phyloP scores from a whole-genome alignment of 2,329 filamentous ascomycete species.

The Paraconiothyrium sp. region DNA sequence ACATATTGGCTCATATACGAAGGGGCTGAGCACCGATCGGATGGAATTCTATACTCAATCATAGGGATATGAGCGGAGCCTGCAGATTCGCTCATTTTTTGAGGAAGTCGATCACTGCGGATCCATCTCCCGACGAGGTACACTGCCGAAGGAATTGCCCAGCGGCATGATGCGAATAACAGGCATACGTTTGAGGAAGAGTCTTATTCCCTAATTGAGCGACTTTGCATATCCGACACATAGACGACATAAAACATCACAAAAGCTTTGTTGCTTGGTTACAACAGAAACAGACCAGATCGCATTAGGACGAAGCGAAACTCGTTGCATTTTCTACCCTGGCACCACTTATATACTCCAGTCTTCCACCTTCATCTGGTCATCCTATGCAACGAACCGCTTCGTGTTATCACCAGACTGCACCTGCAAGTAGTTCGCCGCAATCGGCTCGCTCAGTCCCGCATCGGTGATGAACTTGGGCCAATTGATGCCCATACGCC shows the following conservation, averaged over 20 bases:
- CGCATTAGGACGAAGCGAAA: background rate
- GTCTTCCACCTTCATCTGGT: background rate
- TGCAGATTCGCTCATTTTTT: background rate
- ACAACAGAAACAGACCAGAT: background rate
- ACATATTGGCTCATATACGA: conserved; percentile 19
- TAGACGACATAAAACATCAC: background rate
- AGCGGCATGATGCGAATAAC: background rate
- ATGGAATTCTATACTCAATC: background rate
- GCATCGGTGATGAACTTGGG: conserved; percentile 35
- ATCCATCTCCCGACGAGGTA: background rate
- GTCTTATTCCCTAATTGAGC: background rate
- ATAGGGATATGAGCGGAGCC: too few relatives aligned
- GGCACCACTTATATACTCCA: too few relatives aligned
- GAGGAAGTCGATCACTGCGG: background rate
- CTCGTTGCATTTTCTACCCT: background rate
- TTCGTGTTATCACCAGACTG: conserved; percentile 37
- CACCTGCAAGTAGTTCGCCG: conserved; percentile 36
- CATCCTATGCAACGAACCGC: conserved; percentile 17
- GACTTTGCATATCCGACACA: background rate
- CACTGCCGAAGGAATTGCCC: background rate
- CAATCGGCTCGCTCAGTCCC: conserved; percentile 30
- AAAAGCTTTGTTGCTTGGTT: background rate
- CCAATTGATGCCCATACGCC: conserved; percentile 33
- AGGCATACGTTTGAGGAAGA: background rate
- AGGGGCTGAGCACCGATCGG: conserved; percentile 4